Percentiles rank a stretch among this genome's conserved stretches.
These are phyloP conservation scores for Mycena sp. DNA, from an alignment of 1,284 basidiomycete species.

Conservation along the genomic window DNA sequence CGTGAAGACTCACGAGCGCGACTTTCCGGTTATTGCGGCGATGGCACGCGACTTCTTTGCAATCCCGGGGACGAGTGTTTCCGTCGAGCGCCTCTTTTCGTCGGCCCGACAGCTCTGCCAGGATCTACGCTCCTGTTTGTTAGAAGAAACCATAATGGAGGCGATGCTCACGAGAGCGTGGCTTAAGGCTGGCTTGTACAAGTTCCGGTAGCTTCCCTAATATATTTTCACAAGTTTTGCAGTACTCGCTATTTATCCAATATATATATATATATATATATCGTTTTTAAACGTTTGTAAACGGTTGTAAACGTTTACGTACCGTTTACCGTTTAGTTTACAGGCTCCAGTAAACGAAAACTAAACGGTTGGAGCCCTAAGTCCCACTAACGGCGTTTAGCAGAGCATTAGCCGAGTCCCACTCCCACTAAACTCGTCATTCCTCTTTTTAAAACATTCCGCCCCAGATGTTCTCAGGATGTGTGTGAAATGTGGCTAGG, in stretches of 20 bases:
- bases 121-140: neutral
- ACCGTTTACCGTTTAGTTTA: slow-evolving; percentile 9
- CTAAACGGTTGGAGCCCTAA: slow-evolving; percentile 10
- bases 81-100: slow-evolving; percentile 43
- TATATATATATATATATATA: no score
- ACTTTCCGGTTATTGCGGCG: slow-evolving; percentile 37
- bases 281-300: neutral
- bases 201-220: neutral
- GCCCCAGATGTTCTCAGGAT: no score
- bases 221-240: neutral
- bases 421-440: no score
- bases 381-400: no score
- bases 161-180: slow-evolving; percentile 12
- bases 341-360: neutral
- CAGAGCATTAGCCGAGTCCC: no score
- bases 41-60: slow-evolving; percentile 45
- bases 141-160: slow-evolving; percentile 5
- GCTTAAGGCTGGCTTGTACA: slow-evolving; percentile 6
- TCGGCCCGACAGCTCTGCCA: slow-evolving; percentile 42
- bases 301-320: neutral
- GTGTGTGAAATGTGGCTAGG: no score
- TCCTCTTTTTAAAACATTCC: no score
- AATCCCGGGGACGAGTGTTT: slow-evolving; percentile 38
- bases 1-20: neutral
- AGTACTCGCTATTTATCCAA: neutral